Evolutionary conservation across 1,284 basidiomycete genomes (phyloP).

Genomic region (Coriolopsis trogii): DNA sequence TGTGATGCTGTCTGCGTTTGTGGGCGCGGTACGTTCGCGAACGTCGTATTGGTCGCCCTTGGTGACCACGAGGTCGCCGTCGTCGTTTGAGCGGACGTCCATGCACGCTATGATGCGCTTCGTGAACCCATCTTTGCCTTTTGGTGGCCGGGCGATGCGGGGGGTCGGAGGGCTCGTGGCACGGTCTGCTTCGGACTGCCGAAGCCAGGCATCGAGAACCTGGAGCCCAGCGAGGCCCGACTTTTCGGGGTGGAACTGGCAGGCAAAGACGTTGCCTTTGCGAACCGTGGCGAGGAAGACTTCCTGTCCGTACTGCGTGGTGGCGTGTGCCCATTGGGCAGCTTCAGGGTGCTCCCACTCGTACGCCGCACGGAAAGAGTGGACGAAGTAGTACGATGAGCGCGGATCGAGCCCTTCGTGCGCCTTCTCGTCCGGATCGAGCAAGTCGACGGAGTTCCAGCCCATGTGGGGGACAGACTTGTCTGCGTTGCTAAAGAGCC

Average conservation of each 20-base stretch:
- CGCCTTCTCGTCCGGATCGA: slow-evolving; percentile 46
- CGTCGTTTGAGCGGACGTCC: slow-evolving; percentile 96
- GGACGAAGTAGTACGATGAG: slow-evolving; percentile 93
- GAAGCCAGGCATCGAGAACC: slow-evolving; percentile 85
- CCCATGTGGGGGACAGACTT: slow-evolving; percentile 99
- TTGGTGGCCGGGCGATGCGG: slow-evolving; percentile 42
- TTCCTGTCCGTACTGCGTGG: slow-evolving; percentile 93
- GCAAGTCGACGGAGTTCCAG: slow-evolving; percentile 81
- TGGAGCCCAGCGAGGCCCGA: slow-evolving; percentile 90
- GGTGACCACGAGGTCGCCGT: slow-evolving; percentile 97
- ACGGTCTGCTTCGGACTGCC: slow-evolving; percentile 50
- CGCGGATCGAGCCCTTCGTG: slow-evolving; percentile 50
- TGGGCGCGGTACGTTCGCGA: slow-evolving; percentile 56
- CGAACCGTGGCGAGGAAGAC: slow-evolving; percentile 89
- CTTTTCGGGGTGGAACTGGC: slow-evolving; percentile 99
- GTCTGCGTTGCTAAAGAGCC: slow-evolving; percentile 63
- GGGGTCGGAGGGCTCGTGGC: slow-evolving; percentile 34
- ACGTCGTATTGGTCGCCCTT: slow-evolving; percentile 99
- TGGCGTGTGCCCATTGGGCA: slow-evolving; percentile 81
- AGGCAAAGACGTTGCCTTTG: slow-evolving; percentile 88
- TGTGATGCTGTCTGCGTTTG: slow-evolving; percentile 28
- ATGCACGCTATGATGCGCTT: slow-evolving; percentile 97
- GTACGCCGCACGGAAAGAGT: slow-evolving; percentile 89
- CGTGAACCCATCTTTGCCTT: slow-evolving; percentile 69
- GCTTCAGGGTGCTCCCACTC: slow-evolving; percentile 57